Evolutionary conservation across 2,329 filamentous ascomycete species (phyloP).

Genomic region (Boeremia exigua): DNA sequence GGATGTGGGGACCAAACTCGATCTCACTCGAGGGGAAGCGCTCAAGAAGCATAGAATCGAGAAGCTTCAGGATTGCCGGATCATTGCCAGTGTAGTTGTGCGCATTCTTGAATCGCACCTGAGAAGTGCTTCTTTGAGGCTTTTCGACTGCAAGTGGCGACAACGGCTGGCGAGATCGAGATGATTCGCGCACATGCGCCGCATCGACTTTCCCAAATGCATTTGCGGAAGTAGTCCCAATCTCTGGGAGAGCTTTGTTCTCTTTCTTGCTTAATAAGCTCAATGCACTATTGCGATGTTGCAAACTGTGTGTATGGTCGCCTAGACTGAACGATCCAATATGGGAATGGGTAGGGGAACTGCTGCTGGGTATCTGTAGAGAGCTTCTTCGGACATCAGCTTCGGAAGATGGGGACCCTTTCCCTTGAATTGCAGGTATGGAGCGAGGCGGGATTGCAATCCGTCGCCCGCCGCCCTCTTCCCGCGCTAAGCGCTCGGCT

Average conservation of each 20-base stretch:
- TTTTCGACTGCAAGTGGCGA: constrained; percentile 42
- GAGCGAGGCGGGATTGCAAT: constrained; percentile 34
- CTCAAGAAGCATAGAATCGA: constrained; percentile 83
- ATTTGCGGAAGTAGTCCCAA: constrained; percentile 67
- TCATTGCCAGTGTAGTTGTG: constrained; percentile 87
- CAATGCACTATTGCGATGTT: constrained; percentile 63
- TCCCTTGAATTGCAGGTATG: constrained; percentile 20
- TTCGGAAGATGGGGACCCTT: constrained; percentile 38
- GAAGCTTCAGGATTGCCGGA: constrained; percentile 64
- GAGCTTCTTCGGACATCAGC: constrained; percentile 45
- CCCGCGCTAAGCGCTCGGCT: constrained; percentile 41
- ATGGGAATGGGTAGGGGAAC: constrained; percentile 37
- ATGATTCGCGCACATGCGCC: constrained; percentile 47
- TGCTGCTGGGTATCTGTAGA: constrained; percentile 36
- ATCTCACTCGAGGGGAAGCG: constrained; percentile 66
- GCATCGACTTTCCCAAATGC: constrained; percentile 69
- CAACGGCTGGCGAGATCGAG: constrained; percentile 34
- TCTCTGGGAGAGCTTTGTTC: constrained; percentile 68
- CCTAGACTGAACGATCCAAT: constrained; percentile 38
- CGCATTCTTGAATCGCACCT: constrained; percentile 63
- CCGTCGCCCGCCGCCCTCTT: constrained; percentile 28
- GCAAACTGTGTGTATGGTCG: constrained; percentile 47
- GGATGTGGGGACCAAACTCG: constrained; percentile 80
- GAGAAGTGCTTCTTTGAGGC: constrained; percentile 40
- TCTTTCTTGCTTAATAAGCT: constrained; percentile 66